Evolutionary conservation across 768 basidiomycete species (phyloP).

Genomic region (Mycena sanguinolenta): DNA sequence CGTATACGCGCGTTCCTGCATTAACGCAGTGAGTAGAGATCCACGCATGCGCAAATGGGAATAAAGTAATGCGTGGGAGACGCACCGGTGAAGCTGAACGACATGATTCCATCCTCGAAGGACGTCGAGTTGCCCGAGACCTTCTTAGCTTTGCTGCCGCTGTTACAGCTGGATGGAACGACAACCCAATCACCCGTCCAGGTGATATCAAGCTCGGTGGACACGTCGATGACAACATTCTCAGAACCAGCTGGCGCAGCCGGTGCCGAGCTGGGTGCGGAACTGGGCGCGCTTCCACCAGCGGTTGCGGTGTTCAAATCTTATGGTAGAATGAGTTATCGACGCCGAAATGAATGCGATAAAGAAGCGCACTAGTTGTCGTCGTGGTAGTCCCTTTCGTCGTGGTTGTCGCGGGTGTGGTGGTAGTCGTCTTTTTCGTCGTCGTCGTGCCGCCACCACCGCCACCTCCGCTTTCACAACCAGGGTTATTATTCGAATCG

Average conservation of each 20-base stretch:
- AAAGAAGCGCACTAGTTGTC: background rate
- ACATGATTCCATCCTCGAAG: background rate
- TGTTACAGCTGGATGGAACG: conserved; percentile 3
- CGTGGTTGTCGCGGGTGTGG: background rate
- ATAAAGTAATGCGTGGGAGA: background rate
- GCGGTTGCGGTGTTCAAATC: background rate
- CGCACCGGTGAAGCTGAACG: conserved; percentile 5
- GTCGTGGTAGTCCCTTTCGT: too few relatives aligned
- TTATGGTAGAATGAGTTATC: background rate
- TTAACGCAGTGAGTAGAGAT: background rate
- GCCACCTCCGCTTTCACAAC: background rate
- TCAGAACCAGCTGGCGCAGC: conserved; percentile 6
- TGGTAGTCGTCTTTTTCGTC: background rate
- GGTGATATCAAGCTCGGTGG: background rate
- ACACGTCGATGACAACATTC: conserved; percentile 16
- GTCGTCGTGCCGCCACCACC: background rate
- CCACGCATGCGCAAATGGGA: too few relatives aligned
- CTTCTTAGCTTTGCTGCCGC: background rate
- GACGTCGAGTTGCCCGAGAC: background rate
- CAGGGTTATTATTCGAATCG: background rate
- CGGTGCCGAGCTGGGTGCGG: background rate
- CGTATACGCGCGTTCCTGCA: conserved; percentile 1
- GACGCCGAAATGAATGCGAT: background rate
- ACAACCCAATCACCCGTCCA: conserved; percentile 10
- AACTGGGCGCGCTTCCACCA: too few relatives aligned